Evolutionary conservation across 2,329 filamentous ascomycete genomes (phyloP), one percentile per base, ranked within the genome.

Genomic region (Fusarium lateritium): DNA sequence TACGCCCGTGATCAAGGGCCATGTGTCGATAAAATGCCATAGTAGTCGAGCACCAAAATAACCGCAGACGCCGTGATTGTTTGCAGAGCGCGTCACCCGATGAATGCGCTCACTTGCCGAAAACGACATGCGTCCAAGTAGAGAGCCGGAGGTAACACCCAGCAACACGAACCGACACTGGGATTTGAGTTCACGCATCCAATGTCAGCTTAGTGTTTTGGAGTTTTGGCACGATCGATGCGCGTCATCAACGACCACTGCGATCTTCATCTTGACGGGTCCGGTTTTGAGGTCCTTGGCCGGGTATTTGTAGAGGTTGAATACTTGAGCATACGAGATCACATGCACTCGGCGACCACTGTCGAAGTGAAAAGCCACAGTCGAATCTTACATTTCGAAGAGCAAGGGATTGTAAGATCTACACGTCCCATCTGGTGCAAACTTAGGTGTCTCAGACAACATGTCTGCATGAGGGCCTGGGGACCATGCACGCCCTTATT

Each of bases 391-490:
- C 26, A 26, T 33, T 34, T 34, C 10, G 6, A 33, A 15, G 22
- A 15, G 11, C 40, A 24, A 43, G 40, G 21, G 40, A 7, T 14
- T 13, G 40, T 13, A 14, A 24, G 21, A 43, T 9, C 22, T 17
- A 28, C 28, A 26, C 38, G 31, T 21, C 15, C 42, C 8, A n/a
- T 22, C 10, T n/a, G 31, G 33, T 8, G 21, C 22, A 26, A 17
- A 46, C 60, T 15, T 38, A 7, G 28, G 22, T 59, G 52, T 65
- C 62, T 59, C 24, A 36, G 24, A 13, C 11, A 15, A 4, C 7
- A 19, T 21, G 5, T 44, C 50, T 36, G 17, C 28, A 4, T 10
- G 13, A 14, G 5, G 9, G n/a, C 10, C 17, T 19, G 17, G 17
- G 11, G 10, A 8, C 36, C 17, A n/a, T 22, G 10, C 34, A 21